phyloP scores from a whole-genome alignment of 192 early-diverging fungal genomes.

The Coemansia javaensis region DNA sequence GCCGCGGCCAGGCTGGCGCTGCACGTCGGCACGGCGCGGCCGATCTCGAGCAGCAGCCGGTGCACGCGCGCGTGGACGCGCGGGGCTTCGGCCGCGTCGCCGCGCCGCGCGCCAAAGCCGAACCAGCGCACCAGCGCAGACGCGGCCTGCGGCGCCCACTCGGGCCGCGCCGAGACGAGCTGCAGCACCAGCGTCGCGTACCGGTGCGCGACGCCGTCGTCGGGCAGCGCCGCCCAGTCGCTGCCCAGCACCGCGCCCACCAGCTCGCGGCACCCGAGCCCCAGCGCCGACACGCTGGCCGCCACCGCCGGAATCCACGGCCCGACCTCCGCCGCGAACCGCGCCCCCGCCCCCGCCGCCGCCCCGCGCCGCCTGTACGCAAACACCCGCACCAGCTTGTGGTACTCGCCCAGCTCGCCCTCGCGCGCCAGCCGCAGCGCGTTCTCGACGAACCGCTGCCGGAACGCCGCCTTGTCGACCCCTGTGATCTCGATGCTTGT shows the following conservation, averaged over 20 bases:
- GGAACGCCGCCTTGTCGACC: conserved; percentile 33
- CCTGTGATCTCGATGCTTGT: too few relatives aligned
- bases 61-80: conserved; percentile 21
- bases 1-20: conserved; percentile 26
- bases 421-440: conserved; percentile 37
- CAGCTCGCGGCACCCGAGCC: conserved; percentile 25
- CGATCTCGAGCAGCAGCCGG: conserved; percentile 21
- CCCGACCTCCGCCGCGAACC: conserved; percentile 21
- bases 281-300: conserved; percentile 25
- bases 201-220: conserved; percentile 30
- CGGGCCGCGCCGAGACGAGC: conserved; percentile 33
- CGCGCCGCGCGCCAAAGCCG: conserved; percentile 14
- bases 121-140: conserved; percentile 34
- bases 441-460: conserved; percentile 33
- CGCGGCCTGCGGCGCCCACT: conserved; percentile 36
- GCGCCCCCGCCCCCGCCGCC: conserved; percentile 3
- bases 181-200: conserved; percentile 35
- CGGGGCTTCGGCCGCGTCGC: conserved; percentile 7
- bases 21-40: conserved; percentile 33
- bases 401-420: conserved; percentile 28
- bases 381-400: conserved; percentile 36
- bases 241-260: conserved; percentile 29
- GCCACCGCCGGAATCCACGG: conserved; percentile 36
- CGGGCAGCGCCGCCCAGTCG: conserved; percentile 24
- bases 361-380: conserved; percentile 12